Percentiles rank a stretch among this genome's conserved stretches.
phyloP scores from a whole-genome alignment of 345 rosid species.

The Hirschfeldia incana region DNA sequence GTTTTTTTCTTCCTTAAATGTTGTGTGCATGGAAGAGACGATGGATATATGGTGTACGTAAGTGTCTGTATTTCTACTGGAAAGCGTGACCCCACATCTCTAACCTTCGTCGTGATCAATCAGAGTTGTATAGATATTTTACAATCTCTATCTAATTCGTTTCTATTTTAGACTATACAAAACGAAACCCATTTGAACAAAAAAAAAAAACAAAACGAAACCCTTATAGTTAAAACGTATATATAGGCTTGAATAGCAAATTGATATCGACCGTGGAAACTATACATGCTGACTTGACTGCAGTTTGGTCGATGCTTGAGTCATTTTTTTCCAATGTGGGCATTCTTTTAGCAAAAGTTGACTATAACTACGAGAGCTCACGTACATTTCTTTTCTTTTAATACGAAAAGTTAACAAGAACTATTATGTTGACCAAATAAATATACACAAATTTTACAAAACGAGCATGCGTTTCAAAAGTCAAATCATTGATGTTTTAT shows the following conservation, averaged over 20 bases:
- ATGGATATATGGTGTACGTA: conserved; percentile 34
- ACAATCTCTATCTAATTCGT: neutral
- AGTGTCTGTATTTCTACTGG: conserved; percentile 27
- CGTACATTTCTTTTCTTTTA: neutral
- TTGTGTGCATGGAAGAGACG: conserved; percentile 29
- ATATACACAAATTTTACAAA: neutral
- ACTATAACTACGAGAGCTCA: conserved; percentile 1
- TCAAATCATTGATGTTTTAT: neutral
- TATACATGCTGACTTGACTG: conserved; percentile 6
- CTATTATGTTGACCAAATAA: conserved; percentile 4
- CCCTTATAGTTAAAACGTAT: too few species aligned
- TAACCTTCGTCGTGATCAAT: conserved; percentile 11
- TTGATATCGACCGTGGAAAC: conserved; percentile 26
- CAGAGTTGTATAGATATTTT: neutral
- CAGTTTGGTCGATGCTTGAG: conserved; percentile 21
- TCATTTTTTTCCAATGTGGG: conserved; percentile 29
- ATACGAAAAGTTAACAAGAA: neutral
- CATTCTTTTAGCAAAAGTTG: conserved; percentile 24
- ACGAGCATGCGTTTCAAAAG: conserved; percentile 12
- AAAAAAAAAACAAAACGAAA: too few species aligned
- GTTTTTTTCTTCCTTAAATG: neutral
- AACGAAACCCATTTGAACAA: too few species aligned
- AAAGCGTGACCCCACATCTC: conserved; percentile 9
- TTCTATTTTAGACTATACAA: neutral
- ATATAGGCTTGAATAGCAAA: neutral